A percentile compares a stretch with the other conserved stretches of the same genome.
Conservation (phyloP, 805 yeast genomes). For the Candida chilensis region DNA sequence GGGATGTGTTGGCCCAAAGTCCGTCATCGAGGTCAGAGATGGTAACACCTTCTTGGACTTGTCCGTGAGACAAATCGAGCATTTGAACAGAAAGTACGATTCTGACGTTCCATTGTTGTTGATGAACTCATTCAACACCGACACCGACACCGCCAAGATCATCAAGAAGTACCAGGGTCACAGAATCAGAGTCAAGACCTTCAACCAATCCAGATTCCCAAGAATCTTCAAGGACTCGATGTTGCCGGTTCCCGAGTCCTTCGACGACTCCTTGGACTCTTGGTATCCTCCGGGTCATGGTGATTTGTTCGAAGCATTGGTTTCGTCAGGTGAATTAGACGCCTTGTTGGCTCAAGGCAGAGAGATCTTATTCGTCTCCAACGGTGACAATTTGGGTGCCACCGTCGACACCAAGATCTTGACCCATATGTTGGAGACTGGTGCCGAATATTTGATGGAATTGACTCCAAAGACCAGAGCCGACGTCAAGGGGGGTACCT, state of each 20-base stretch:
- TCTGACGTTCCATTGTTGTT: slow-evolving; percentile 92
- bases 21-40: slow-evolving; percentile 96
- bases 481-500: slow-evolving; percentile 98
- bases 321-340: slow-evolving; percentile 87
- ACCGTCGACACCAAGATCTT: slow-evolving; percentile 89
- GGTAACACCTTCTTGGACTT: slow-evolving; percentile 95
- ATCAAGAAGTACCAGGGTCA: slow-evolving; percentile 96
- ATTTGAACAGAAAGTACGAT: slow-evolving; percentile 81
- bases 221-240: slow-evolving; percentile 93
- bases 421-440: slow-evolving; percentile 86
- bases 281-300: slow-evolving; percentile 99
- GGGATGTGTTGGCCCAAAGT: slow-evolving; percentile 99
- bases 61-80: slow-evolving; percentile 94
- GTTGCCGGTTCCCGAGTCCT: slow-evolving; percentile 82
- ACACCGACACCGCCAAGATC: slow-evolving; percentile 87
- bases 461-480: slow-evolving; percentile 98
- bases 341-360: slow-evolving; percentile 85
- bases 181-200: slow-evolving; percentile 88
- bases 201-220: slow-evolving; percentile 97
- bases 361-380: slow-evolving; percentile 90
- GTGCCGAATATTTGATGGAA: slow-evolving; percentile 96
- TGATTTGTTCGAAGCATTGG: slow-evolving; percentile 86
- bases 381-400: slow-evolving; percentile 98
- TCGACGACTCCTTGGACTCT: slow-evolving; percentile 65
- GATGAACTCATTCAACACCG: slow-evolving; percentile 98